These are phyloP conservation scores for Ulota crispa DNA, from an alignment of 225 moss, liverwort and hornwort genomes.

Conservation along the genomic window DNA sequence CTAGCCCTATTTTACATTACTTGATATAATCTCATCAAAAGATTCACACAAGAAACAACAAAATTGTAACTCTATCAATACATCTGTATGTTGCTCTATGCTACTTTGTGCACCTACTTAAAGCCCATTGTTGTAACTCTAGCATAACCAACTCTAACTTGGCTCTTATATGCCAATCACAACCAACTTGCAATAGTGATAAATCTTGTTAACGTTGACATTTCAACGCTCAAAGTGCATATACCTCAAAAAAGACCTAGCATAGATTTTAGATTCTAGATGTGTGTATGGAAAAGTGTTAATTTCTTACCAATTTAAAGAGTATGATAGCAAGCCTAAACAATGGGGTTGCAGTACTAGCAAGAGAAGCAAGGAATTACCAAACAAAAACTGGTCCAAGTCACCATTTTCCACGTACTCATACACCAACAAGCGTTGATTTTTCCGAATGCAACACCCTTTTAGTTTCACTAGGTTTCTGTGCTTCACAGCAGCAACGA, in stretches of 20 bases:
- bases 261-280: neutral
- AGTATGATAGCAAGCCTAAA: neutral
- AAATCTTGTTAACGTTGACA: no score
- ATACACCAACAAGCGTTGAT: slow-evolving; percentile 31
- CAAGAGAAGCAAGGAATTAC: neutral
- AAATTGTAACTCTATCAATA: no score
- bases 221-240: neutral
- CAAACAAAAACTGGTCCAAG: slow-evolving; percentile 21
- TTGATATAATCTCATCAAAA: no score
- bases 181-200: no score
- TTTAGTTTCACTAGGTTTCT: slow-evolving; percentile 30
- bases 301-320: neutral
- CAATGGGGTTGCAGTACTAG: no score
- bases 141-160: no score
- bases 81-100: no score
- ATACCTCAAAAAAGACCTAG: neutral
- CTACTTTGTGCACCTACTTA: no score
- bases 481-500: slow-evolving; percentile 42
- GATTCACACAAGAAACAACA: no score
- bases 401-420: slow-evolving; percentile 24
- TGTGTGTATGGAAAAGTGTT: neutral
- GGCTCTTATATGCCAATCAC: no score
- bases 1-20: no score
- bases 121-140: no score
- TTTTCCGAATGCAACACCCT: slow-evolving; percentile 38